These are phyloP conservation scores for Ascochyta rabiei DNA, from an alignment of 2,329 filamentous ascomycete genomes.

Conservation along the genomic window DNA sequence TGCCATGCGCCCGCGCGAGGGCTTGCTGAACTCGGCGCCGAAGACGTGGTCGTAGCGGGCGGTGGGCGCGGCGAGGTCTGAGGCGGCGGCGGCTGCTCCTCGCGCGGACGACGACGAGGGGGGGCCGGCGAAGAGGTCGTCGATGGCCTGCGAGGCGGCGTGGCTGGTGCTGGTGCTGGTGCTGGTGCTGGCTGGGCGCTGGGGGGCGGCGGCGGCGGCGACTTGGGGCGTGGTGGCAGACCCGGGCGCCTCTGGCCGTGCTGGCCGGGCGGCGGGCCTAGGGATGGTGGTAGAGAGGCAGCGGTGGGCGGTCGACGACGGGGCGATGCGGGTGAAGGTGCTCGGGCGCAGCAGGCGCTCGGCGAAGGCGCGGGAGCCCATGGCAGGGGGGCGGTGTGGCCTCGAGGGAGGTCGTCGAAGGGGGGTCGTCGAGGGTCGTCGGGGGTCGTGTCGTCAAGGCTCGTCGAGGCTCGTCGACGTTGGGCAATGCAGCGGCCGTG, in stretches of 20 bases:
- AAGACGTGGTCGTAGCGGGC: constrained; percentile 19
- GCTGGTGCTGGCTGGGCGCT: constrained; percentile 8
- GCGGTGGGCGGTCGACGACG: constrained; percentile 25
- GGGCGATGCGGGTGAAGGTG: constrained; percentile 27
- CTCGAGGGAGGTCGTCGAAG: no score
- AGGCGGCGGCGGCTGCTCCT: constrained; percentile 6
- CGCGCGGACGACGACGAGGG: not conserved
- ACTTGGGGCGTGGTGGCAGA: constrained; percentile 1
- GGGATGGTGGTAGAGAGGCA: constrained; percentile 15
- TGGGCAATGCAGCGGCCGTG: no score
- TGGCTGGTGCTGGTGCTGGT: constrained; percentile 7
- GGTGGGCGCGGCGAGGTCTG: not conserved
- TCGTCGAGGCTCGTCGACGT: no score
- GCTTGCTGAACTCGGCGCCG: constrained; percentile 25
- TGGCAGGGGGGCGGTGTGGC: constrained; percentile 9
- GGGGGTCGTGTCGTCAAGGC: no score
- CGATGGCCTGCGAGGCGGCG: constrained; percentile 27
- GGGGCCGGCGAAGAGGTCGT: constrained; percentile 30
- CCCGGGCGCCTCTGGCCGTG: not conserved
- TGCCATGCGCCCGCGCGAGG: constrained; percentile 2
- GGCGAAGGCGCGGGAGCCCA: constrained; percentile 41
- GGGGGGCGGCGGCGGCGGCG: not conserved
- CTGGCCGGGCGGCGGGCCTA: constrained; percentile 19
- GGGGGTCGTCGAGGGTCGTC: no score
- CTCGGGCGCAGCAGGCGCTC: constrained; percentile 42